These are phyloP conservation scores for Crucibulum laeve DNA, from an alignment of 768 basidiomycete species.

Conservation along the genomic window DNA sequence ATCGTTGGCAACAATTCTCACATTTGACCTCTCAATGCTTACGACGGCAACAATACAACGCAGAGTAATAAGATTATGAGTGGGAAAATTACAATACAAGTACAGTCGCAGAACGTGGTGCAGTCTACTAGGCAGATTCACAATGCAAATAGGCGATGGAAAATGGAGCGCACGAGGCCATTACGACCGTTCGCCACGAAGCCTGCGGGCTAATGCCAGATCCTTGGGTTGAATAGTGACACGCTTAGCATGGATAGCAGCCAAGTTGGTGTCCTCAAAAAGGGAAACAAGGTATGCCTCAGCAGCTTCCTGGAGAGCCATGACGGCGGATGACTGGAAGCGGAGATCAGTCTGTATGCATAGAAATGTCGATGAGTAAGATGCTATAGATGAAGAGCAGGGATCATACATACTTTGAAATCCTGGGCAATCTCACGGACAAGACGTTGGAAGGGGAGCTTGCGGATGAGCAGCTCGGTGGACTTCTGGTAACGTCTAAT, in stretches of 20 bases:
- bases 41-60: no score
- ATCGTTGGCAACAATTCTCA: background rate
- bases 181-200: slow-evolving; percentile 31
- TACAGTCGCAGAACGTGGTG: background rate
- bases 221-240: slow-evolving; percentile 64
- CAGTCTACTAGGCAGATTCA: background rate
- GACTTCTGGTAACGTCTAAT: slow-evolving; percentile 65
- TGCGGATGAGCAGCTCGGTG: slow-evolving; percentile 60
- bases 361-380: background rate
- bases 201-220: slow-evolving; percentile 42
- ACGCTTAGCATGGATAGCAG: slow-evolving; percentile 57
- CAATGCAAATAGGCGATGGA: slow-evolving; percentile 6
- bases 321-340: slow-evolving; percentile 69
- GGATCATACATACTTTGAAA: slow-evolving; percentile 51
- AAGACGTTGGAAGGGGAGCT: slow-evolving; percentile 67
- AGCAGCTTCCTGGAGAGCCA: slow-evolving; percentile 64
- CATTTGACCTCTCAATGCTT: no score
- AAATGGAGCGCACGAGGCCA: background rate
- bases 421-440: slow-evolving; percentile 82
- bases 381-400: background rate
- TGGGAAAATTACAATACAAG: no score
- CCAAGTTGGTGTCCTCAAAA: slow-evolving; percentile 66
- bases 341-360: slow-evolving; percentile 59
- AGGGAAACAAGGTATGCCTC: slow-evolving; percentile 72
- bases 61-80: no score